Conservation (phyloP, 805 yeast genomes). For the Lachancea meyersii region DNA sequence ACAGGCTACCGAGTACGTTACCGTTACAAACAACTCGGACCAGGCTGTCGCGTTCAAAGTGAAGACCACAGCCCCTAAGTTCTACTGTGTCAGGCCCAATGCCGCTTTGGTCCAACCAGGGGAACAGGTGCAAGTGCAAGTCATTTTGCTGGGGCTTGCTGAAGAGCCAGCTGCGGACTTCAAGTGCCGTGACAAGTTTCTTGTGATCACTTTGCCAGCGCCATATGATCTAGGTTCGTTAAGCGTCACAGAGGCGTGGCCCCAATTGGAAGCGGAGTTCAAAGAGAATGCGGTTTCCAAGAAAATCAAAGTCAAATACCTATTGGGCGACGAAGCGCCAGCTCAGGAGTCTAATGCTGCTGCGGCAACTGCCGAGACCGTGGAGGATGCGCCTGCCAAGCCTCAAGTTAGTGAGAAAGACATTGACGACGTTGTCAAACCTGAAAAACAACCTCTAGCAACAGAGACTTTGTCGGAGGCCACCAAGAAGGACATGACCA, state of each 20-base stretch:
- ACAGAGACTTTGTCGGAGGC: constrained; percentile 7
- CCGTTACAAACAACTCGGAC: constrained; percentile 50
- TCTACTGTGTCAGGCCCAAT: constrained; percentile 94
- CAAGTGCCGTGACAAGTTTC: constrained; percentile 87
- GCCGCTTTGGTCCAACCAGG: constrained; percentile 79
- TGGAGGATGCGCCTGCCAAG: neutral
- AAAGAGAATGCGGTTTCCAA: constrained; percentile 52
- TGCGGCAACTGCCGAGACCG: neutral
- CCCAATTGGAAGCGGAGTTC: constrained; percentile 56
- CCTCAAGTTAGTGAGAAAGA: neutral
- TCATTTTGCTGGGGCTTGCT: constrained; percentile 77
- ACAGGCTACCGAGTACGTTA: constrained; percentile 55
- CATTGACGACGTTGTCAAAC: neutral
- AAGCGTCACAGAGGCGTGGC: constrained; percentile 66
- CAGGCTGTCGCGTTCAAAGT: constrained; percentile 82
- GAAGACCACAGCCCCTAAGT: constrained; percentile 95
- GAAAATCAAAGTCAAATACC: constrained; percentile 60
- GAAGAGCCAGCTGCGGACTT: constrained; percentile 67
- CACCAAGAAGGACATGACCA: constrained; percentile 1
- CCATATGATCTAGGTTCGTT: constrained; percentile 50
- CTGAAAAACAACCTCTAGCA: neutral
- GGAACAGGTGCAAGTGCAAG: constrained; percentile 61
- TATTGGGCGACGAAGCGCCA: constrained; percentile 26
- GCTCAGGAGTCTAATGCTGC: neutral
- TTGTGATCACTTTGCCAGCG: constrained; percentile 80